Conservation (phyloP, 768 basidiomycete species). For the Hygrocybe punicea region DNA sequence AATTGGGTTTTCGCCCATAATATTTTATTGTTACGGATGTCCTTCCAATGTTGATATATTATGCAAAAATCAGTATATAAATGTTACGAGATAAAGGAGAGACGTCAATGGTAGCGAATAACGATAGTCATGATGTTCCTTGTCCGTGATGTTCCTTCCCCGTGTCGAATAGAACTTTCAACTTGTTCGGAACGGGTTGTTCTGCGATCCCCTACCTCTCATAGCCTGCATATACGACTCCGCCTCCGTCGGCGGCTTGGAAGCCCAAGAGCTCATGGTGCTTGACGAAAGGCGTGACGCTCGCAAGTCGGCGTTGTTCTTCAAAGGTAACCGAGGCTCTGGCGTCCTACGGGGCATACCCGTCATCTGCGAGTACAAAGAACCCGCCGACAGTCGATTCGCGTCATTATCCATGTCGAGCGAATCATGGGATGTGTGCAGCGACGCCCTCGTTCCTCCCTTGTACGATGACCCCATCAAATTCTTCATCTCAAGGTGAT, state of each 20-base stretch:
- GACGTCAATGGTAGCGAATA: too few relatives aligned
- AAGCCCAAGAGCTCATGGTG: conserved; percentile 28
- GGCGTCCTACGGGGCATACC: conserved; percentile 58
- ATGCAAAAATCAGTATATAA: too few relatives aligned
- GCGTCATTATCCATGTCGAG: conserved; percentile 15
- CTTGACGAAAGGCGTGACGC: conserved; percentile 50
- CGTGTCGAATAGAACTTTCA: too few relatives aligned
- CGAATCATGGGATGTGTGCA: conserved; percentile 34
- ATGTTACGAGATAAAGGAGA: too few relatives aligned
- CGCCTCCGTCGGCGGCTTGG: conserved; percentile 47
- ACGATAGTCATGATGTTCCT: too few relatives aligned
- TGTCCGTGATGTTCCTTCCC: too few relatives aligned
- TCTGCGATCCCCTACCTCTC: too few relatives aligned
- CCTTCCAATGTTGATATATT: too few relatives aligned
- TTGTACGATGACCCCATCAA: conserved; percentile 50
- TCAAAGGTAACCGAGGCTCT: conserved; percentile 72
- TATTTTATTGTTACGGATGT: too few relatives aligned
- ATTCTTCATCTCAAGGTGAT: conserved; percentile 50
- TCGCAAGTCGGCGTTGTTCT: conserved; percentile 37
- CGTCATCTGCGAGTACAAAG: conserved; percentile 68
- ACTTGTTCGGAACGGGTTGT: too few relatives aligned
- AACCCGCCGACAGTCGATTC: conserved; percentile 40
- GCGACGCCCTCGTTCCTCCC: conserved; percentile 41
- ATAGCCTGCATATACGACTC: too few relatives aligned
- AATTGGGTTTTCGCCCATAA: too few relatives aligned